Conservation (phyloP, 352 stramenopile genomes). For the Pythium rhizo-oryzae region DNA sequence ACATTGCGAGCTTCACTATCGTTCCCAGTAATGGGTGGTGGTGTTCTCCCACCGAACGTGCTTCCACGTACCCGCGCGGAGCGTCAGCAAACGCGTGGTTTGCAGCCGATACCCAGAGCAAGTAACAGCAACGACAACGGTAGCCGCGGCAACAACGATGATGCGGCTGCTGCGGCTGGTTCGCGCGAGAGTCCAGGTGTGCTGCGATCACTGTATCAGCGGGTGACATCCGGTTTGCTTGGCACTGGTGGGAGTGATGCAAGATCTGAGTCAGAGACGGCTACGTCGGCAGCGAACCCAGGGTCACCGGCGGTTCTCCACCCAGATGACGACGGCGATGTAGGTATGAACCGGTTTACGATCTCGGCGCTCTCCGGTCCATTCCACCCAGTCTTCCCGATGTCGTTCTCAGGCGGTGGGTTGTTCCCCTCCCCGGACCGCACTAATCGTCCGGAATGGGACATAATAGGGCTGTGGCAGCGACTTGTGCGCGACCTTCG, state of each 20-base stretch:
- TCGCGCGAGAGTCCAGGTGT: slow-evolving; percentile 12
- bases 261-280: background rate
- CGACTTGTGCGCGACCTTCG: slow-evolving; percentile 24
- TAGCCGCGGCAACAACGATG: background rate
- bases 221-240: slow-evolving; percentile 25
- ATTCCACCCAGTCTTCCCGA: slow-evolving; percentile 28
- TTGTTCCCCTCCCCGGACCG: slow-evolving; percentile 10
- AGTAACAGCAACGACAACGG: background rate
- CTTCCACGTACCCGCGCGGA: slow-evolving; percentile 4
- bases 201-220: slow-evolving; percentile 29
- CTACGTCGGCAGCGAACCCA: background rate
- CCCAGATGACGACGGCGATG: slow-evolving; percentile 15
- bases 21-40: slow-evolving; percentile 25
- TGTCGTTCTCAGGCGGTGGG: slow-evolving; percentile 17
- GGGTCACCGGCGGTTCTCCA: slow-evolving; percentile 19
- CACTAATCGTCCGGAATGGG: slow-evolving; percentile 22
- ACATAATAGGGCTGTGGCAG: slow-evolving; percentile 28
- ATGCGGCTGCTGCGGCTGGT: slow-evolving; percentile 1
- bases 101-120: slow-evolving; percentile 3
- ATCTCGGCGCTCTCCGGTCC: slow-evolving; percentile 17
- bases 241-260: slow-evolving; percentile 21
- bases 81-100: slow-evolving; percentile 18
- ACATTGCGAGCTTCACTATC: slow-evolving; percentile 26
- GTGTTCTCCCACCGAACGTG: background rate
- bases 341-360: slow-evolving; percentile 8